Conservation (phyloP, 2,329 filamentous ascomycete species). For the Pestalotiopsis sp. region DNA sequence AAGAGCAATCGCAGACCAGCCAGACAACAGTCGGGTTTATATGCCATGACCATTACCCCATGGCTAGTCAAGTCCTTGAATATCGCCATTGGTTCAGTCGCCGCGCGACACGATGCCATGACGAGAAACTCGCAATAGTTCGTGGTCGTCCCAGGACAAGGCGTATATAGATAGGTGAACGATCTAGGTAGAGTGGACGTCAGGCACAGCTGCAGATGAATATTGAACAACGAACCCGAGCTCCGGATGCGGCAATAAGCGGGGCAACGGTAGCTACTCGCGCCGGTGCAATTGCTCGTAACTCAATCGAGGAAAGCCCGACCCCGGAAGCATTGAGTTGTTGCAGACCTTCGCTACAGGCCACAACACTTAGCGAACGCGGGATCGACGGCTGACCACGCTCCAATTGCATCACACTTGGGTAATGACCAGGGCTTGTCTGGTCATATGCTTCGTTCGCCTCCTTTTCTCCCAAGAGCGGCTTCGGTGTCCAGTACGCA, state of each 20-base stretch:
- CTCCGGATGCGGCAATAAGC: not conserved
- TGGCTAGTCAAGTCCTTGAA: not conserved
- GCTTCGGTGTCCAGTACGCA: not conserved
- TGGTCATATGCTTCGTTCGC: not conserved
- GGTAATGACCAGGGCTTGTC: not conserved
- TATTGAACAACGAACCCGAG: not conserved
- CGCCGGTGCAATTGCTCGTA: not conserved
- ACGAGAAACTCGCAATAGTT: not conserved
- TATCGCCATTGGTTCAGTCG: not conserved
- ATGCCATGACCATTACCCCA: not conserved
- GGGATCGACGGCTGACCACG: not conserved
- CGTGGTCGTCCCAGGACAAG: not conserved
- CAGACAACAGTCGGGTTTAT: not conserved
- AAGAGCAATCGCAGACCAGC: not conserved
- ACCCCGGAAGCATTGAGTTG: not conserved
- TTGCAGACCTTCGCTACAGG: not conserved
- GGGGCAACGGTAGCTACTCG: not conserved
- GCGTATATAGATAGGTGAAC: not conserved
- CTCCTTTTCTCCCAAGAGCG: slow-evolving; percentile 1
- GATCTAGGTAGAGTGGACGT: not conserved
- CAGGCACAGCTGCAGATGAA: slow-evolving; percentile 13
- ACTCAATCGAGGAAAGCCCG: not conserved
- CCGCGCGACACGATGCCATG: not conserved
- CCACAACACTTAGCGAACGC: not conserved
- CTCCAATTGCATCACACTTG: slow-evolving; percentile 8